Evolutionary conservation across 108 stramenopile species (phyloP).

Genomic region (Fragilariopsis cylindrus): DNA sequence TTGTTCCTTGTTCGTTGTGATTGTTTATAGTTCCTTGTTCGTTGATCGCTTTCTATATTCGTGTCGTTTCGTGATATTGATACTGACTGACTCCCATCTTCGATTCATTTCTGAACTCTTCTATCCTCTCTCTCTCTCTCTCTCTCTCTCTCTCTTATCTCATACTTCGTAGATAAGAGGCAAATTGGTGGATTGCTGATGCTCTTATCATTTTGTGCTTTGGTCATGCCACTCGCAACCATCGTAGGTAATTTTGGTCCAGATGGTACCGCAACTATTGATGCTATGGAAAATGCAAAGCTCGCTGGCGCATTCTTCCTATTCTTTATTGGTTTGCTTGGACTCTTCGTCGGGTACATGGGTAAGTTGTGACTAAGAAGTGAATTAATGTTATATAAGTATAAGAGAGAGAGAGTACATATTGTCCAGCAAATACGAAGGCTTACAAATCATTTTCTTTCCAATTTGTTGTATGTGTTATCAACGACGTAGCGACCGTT

Average conservation of each 20-base stretch:
- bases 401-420: not conserved
- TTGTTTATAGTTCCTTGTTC: no score
- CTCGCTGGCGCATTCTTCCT: slow-evolving; percentile 15
- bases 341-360: slow-evolving; percentile 19
- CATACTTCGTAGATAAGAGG: slow-evolving; percentile 9
- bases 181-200: slow-evolving; percentile 37
- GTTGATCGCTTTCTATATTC: no score
- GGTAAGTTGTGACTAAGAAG: not conserved
- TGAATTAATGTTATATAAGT: not conserved
- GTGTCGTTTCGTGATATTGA: no score
- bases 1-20: no score
- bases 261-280: not conserved
- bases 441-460: not conserved
- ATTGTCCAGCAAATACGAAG: no score
- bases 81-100: no score
- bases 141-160: no score
- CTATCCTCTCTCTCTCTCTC: no score
- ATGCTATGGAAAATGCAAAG: not conserved
- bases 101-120: no score
- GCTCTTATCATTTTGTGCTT: slow-evolving; percentile 16
- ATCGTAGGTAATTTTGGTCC: not conserved
- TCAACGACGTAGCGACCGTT: not conserved
- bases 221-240: slow-evolving; percentile 15
- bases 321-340: slow-evolving; percentile 11
- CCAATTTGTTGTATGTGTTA: not conserved